A percentile compares a stretch with the other conserved stretches of the same genome.
These are phyloP conservation scores for Pleurotus cornucopiae DNA, from an alignment of 768 basidiomycete species.

Conservation along the genomic window DNA sequence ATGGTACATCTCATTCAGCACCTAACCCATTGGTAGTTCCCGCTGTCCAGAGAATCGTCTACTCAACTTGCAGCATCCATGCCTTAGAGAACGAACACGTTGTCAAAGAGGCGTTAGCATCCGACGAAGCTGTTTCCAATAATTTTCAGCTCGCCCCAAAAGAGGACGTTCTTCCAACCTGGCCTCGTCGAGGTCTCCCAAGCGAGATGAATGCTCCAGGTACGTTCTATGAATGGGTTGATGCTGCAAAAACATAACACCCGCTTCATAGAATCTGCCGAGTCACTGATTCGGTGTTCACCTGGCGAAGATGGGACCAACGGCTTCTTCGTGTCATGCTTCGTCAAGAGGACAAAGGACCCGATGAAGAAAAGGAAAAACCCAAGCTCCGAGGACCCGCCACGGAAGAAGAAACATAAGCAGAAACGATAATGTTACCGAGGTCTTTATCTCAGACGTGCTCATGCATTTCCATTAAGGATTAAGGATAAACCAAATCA, in stretches of 20 bases:
- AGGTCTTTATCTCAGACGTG: not conserved
- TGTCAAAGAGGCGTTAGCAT: slow-evolving; percentile 66
- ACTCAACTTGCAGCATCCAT: slow-evolving; percentile 97
- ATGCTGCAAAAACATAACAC: not conserved
- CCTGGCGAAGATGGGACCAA: slow-evolving; percentile 87
- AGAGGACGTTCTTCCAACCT: slow-evolving; percentile 68
- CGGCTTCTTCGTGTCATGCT: slow-evolving; percentile 98
- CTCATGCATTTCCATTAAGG: not conserved
- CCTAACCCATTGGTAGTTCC: slow-evolving; percentile 50
- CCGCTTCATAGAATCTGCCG: slow-evolving; percentile 26
- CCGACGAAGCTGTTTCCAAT: slow-evolving; percentile 52
- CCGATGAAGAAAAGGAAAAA: slow-evolving; percentile 19
- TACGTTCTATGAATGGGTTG: slow-evolving; percentile 18
- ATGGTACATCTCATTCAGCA: slow-evolving; percentile 11
- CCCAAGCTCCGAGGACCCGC: slow-evolving; percentile 12
- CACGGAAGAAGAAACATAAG: slow-evolving; percentile 17
- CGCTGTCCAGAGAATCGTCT: slow-evolving; percentile 75
- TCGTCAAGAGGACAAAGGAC: slow-evolving; percentile 39
- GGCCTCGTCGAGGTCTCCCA: slow-evolving; percentile 75
- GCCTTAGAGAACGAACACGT: slow-evolving; percentile 92
- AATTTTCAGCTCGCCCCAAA: slow-evolving; percentile 68
- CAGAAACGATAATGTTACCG: slow-evolving; percentile 7
- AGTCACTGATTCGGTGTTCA: slow-evolving; percentile 65
- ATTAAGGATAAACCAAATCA: not conserved
- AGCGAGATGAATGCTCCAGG: slow-evolving; percentile 59